These are phyloP conservation scores for Geoglossum glabrum DNA, from an alignment of 495 filamentous ascomycete species.

Conservation along the genomic window DNA sequence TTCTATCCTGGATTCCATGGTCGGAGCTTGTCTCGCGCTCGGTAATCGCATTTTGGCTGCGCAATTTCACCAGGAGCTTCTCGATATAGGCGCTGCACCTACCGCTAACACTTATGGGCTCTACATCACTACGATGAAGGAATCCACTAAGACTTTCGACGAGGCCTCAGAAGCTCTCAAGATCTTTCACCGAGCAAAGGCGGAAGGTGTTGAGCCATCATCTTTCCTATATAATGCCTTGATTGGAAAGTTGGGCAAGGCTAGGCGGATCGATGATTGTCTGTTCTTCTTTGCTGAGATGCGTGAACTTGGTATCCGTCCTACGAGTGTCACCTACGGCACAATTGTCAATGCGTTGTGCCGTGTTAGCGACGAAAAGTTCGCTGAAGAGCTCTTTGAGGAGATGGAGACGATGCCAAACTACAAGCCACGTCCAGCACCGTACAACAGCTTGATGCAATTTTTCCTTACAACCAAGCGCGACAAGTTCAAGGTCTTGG, in stretches of 20 bases:
- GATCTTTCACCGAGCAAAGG: constrained; percentile 83
- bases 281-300: constrained; percentile 96
- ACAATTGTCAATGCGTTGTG: constrained; percentile 95
- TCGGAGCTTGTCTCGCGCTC: constrained; percentile 71
- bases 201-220: constrained; percentile 86
- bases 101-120: constrained; percentile 95
- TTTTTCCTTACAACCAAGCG: constrained; percentile 97
- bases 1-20: constrained; percentile 87
- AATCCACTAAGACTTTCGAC: constrained; percentile 90
- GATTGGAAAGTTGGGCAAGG: constrained; percentile 95
- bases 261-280: constrained; percentile 91
- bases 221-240: constrained; percentile 97
- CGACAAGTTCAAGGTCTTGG: constrained; percentile 81
- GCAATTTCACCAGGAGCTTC: constrained; percentile 75
- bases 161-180: constrained; percentile 91
- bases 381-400: constrained; percentile 93
- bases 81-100: constrained; percentile 69
- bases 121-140: constrained; percentile 94
- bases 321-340: constrained; percentile 93
- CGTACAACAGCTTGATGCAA: constrained; percentile 98
- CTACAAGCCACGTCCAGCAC: constrained; percentile 91
- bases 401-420: constrained; percentile 99
- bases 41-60: constrained; percentile 61
- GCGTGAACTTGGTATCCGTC: constrained; percentile 78
- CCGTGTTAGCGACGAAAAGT: constrained; percentile 91